Base-by-base conservation (phyloP, 495 filamentous ascomycete genomes). In the Patellaria atrata region DNA sequence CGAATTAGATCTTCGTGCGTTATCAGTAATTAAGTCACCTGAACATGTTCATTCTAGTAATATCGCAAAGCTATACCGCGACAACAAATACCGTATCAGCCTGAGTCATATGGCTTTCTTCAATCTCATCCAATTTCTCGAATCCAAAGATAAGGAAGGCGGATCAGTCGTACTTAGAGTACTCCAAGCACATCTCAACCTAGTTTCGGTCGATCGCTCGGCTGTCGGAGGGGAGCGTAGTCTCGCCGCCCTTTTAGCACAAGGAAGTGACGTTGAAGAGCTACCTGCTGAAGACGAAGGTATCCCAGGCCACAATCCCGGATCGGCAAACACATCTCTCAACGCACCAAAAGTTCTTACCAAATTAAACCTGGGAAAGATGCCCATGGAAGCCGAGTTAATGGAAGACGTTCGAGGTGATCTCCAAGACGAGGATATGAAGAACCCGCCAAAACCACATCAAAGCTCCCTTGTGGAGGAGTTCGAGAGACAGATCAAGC, bases 221-320 rank as follows among this genome's bases (percentile, higher is more conserved):
- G 38, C 41, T 2, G 71, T 71, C 1, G 77, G 82, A 30, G 73
- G 79, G 27, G 72, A 79, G 10, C 82, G 73, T 41, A 85, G 79
- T 52, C 83, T 93, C 44, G 77, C 82, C 37, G 71, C 77, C 3
- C 72, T 93, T 49, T 64, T 81, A n/a, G 73, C 70, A n/a, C 68
- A 55, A 15, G 57, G 51, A 17, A 49, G 57, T 9, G 62, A 68
- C 1, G 76, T 74, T 8, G 79, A 87, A 25, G 64, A 70, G 5
- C 66, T 70, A 38, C 76, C 78, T 8, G 74, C 79, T 21, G 77
- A 89, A 48, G 78, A 89, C 45, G 89, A 97, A 54, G 89, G 89
- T 22, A 94, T 97, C 41, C 81, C 82, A 0, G 91, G 91, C 4
- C 77, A 91, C 30, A 77, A 84, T 40, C 82, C 82, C 1, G 89